These are phyloP conservation scores for Cytospora leucostoma DNA, from an alignment of 2,329 filamentous ascomycete genomes.

Conservation along the genomic window DNA sequence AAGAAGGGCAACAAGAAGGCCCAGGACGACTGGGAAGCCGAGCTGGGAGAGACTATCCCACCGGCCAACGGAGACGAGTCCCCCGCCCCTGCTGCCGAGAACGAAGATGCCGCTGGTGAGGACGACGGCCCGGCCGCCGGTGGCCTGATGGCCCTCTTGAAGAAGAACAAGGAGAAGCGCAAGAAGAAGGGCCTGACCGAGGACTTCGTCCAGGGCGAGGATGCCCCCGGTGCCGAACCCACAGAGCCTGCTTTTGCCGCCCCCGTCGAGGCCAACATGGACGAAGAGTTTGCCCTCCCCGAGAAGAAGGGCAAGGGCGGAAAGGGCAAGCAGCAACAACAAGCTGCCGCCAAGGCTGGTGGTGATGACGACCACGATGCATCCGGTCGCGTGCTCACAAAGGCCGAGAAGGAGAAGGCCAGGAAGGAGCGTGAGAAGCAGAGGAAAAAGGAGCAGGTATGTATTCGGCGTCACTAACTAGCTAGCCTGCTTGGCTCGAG, in stretches of 20 bases:
- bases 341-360: constrained; percentile 42
- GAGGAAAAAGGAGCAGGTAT: constrained; percentile 94
- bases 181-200: constrained; percentile 83
- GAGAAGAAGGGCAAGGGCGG: constrained; percentile 73
- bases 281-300: constrained; percentile 82
- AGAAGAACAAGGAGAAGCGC: constrained; percentile 81
- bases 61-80: constrained; percentile 54
- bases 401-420: constrained; percentile 97
- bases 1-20: constrained; percentile 86
- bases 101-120: constrained; percentile 52
- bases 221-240: constrained; percentile 46
- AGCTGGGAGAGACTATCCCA: constrained; percentile 77
- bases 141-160: constrained; percentile 76
- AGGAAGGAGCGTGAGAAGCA: constrained; percentile 99
- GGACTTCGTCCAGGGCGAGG: constrained; percentile 72
- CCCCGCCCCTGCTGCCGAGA: constrained; percentile 42
- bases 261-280: constrained; percentile 76
- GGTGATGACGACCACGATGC: constrained; percentile 56
- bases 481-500: neutral
- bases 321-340: constrained; percentile 51
- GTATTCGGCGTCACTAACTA: neutral
- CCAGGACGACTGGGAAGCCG: constrained; percentile 92
- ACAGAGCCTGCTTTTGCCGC: constrained; percentile 60
- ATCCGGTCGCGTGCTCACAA: constrained; percentile 77
- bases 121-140: constrained; percentile 56